A percentile compares a stretch with the other conserved stretches of the same genome.
Evolutionary conservation across 169 alveolate species (phyloP).

Genomic region (Plasmodium falciparum): DNA sequence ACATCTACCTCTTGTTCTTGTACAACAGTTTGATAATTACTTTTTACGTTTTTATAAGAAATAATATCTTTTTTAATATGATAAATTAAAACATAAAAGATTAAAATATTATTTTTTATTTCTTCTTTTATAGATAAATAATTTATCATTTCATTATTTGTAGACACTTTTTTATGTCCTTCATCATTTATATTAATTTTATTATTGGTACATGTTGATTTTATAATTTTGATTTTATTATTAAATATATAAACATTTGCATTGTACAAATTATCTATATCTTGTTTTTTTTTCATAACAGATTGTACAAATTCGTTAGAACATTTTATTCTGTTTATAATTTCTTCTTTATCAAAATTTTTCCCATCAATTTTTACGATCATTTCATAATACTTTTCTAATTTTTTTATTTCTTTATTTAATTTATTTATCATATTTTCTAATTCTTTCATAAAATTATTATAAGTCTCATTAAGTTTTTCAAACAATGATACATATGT

Average conservation of each 20-base stretch:
- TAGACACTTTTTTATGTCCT: neutral
- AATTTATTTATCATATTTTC: slow-evolving; percentile 20
- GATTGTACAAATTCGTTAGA: slow-evolving; percentile 16
- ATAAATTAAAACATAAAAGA: slow-evolving; percentile 41
- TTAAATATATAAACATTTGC: slow-evolving; percentile 46
- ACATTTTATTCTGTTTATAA: slow-evolving; percentile 5
- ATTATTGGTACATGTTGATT: neutral
- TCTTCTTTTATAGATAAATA: slow-evolving; percentile 40
- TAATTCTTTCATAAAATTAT: slow-evolving; percentile 4
- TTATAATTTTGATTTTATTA: slow-evolving; percentile 22
- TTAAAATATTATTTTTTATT: slow-evolving; percentile 40
- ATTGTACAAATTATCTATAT: slow-evolving; percentile 15
- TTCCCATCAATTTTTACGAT: slow-evolving; percentile 5
- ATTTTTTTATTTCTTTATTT: slow-evolving; percentile 38
- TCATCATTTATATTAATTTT: neutral
- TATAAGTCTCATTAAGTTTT: slow-evolving; percentile 10
- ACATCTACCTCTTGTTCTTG: neutral
- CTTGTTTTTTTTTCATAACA: slow-evolving; percentile 23
- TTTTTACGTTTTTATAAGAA: neutral
- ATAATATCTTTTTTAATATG: slow-evolving; percentile 10
- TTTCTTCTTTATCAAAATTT: slow-evolving; percentile 26
- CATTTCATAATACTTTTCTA: slow-evolving; percentile 41
- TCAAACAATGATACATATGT: slow-evolving; percentile 7
- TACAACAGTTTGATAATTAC: neutral
- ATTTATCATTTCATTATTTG: slow-evolving; percentile 40